Conservation (phyloP, 331 rosid species). For the Acacia concinna region DNA sequence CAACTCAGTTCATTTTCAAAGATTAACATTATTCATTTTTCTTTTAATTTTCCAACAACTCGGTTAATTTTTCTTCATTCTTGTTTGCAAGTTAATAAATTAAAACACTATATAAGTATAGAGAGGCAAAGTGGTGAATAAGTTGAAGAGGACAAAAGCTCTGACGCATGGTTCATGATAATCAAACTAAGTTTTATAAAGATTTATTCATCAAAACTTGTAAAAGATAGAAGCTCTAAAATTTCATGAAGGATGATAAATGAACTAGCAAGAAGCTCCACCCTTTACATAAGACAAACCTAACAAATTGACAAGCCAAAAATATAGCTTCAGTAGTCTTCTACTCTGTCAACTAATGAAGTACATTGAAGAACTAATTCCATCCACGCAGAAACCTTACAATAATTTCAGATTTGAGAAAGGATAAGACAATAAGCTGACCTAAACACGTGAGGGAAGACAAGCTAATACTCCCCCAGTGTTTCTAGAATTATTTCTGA, state of each 20-base stretch:
- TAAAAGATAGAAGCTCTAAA: background rate
- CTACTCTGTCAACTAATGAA: background rate
- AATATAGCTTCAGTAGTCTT: background rate
- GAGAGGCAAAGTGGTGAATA: background rate
- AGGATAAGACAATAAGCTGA: slow-evolving; percentile 27
- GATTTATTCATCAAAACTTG: background rate
- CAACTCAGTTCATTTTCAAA: no score
- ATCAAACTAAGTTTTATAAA: background rate
- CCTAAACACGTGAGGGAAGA: background rate
- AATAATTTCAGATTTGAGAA: background rate
- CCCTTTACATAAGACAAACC: background rate
- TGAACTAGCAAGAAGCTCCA: background rate
- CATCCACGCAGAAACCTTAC: background rate
- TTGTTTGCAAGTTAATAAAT: no score
- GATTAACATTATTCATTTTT: no score
- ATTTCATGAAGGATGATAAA: background rate
- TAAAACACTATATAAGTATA: background rate
- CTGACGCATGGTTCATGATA: background rate
- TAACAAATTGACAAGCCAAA: background rate
- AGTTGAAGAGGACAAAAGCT: background rate
- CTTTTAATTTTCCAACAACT: no score
- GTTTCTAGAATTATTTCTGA: slow-evolving; percentile 15
- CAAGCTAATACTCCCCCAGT: slow-evolving; percentile 5
- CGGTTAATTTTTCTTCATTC: no score
- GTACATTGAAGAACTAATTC: background rate